Conservation (phyloP, 176 grass and related monocot species). For the Stipa capillata region DNA sequence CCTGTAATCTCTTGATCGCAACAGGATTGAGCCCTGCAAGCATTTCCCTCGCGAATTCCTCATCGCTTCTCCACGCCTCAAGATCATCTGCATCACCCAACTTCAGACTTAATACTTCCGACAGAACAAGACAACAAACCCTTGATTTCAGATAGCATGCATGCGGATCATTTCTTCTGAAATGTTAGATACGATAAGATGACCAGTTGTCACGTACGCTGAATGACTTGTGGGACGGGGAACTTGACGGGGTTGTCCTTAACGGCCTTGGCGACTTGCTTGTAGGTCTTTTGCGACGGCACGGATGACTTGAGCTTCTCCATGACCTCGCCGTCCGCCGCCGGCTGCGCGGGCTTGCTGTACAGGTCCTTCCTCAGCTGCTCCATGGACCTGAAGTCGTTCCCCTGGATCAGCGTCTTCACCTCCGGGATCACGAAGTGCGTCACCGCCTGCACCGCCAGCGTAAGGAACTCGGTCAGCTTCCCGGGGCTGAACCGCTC, state of each 20-base stretch:
- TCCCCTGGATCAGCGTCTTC: conserved; percentile 38
- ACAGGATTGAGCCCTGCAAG: conserved; percentile 83
- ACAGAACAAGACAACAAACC: no score
- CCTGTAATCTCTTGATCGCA: conserved; percentile 56
- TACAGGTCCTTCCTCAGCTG: conserved; percentile 68
- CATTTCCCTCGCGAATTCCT: conserved; percentile 88
- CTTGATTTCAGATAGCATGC: no score
- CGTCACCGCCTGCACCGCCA: conserved; percentile 57
- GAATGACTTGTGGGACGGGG: conserved; percentile 69
- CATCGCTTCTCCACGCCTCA: conserved; percentile 77
- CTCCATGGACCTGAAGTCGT: conserved; percentile 56
- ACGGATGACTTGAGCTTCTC: conserved; percentile 55
- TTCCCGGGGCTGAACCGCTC: conserved; percentile 84
- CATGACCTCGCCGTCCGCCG: conserved; percentile 37
- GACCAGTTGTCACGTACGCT: no score
- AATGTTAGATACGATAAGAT: no score
- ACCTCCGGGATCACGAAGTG: conserved; percentile 78
- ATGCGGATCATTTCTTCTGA: no score
- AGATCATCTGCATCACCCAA: conserved; percentile 36
- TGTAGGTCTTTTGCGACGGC: conserved; percentile 50
- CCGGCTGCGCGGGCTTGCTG: background rate
- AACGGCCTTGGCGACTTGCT: conserved; percentile 40
- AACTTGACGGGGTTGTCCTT: conserved; percentile 68
- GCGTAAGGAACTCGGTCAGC: conserved; percentile 57
- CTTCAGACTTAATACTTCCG: background rate